Percentiles rank a stretch among this genome's conserved stretches.
Conservation (phyloP, 140 eudicot species). For the Oenanthe javanica region DNA sequence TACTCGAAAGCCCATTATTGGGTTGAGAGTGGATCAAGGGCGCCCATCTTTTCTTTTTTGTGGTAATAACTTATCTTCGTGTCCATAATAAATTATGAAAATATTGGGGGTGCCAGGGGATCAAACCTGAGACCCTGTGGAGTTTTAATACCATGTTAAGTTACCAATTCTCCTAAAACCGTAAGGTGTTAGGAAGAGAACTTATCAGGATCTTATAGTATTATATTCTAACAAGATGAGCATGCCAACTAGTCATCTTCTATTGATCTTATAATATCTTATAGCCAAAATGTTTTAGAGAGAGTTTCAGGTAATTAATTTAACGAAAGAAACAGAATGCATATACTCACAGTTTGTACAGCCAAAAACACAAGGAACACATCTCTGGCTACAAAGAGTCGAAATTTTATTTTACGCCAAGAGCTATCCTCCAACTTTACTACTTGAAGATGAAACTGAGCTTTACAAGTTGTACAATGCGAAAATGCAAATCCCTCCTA, state of each 20-base stretch:
- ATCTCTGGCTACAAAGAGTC: conserved; percentile 84
- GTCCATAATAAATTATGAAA: too few relatives aligned
- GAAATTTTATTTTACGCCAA: conserved; percentile 74
- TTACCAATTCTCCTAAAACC: too few relatives aligned
- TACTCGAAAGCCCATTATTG: too few relatives aligned
- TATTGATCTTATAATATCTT: neutral
- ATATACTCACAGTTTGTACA: conserved; percentile 64
- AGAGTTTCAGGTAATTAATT: neutral
- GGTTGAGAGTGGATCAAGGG: too few relatives aligned
- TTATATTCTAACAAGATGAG: too few relatives aligned
- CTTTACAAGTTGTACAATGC: conserved; percentile 93
- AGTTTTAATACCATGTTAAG: too few relatives aligned
- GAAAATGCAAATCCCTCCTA: conserved; percentile 94
- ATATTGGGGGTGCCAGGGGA: too few relatives aligned
- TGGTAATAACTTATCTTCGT: too few relatives aligned
- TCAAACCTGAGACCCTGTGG: too few relatives aligned
- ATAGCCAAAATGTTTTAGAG: neutral
- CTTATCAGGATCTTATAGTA: too few relatives aligned
- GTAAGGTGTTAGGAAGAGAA: too few relatives aligned
- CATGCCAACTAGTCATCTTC: neutral
- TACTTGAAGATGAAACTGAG: conserved; percentile 78
- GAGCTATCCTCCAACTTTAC: conserved; percentile 53
- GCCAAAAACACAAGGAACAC: conserved; percentile 71
- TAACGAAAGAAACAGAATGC: conserved; percentile 4
- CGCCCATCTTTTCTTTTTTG: too few relatives aligned